Percentiles rank a stretch among this genome's conserved stretches.
These are phyloP conservation scores for Barnettozyma populi DNA, from an alignment of 805 yeast species.

Conservation along the genomic window DNA sequence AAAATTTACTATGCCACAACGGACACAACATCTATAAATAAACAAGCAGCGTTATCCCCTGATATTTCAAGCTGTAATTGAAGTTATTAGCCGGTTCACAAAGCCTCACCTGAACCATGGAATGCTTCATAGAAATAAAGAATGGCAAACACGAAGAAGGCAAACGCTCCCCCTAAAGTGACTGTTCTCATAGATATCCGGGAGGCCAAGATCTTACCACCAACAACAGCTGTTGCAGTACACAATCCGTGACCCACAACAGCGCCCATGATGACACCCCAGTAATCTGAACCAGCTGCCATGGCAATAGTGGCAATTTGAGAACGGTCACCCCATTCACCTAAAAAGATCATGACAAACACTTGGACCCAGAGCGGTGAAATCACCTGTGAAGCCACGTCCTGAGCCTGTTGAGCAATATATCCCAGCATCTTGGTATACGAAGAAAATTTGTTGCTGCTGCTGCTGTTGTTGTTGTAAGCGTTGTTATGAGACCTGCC, in stretches of 20 bases:
- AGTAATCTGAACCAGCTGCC: conserved; percentile 95
- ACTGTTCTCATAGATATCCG: conserved; percentile 88
- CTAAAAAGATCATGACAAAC: conserved; percentile 90
- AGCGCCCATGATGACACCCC: conserved; percentile 86
- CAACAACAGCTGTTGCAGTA: conserved; percentile 85
- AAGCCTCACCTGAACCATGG: conserved; percentile 10
- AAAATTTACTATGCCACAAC: neutral
- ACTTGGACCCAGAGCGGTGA: conserved; percentile 94
- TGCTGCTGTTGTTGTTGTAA: neutral
- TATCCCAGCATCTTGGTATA: conserved; percentile 1
- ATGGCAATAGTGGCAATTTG: conserved; percentile 97
- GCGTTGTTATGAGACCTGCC: conserved; percentile 18
- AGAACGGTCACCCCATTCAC: conserved; percentile 99
- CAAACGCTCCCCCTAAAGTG: conserved; percentile 84
- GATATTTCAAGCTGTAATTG: neutral
- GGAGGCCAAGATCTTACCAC: conserved; percentile 87
- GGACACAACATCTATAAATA: conserved; percentile 1
- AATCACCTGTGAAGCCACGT: conserved; percentile 34
- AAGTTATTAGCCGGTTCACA: neutral
- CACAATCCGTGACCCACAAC: conserved; percentile 85
- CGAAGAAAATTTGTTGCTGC: too few species aligned
- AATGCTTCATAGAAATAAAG: conserved; percentile 72
- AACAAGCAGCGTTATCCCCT: neutral
- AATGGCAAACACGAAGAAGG: conserved; percentile 78
- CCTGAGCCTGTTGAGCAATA: conserved; percentile 5